Percentiles rank a stretch among this genome's conserved stretches.
Conservation (phyloP, 108 stramenopile species). For the Pseudonitzschia multiseries region DNA sequence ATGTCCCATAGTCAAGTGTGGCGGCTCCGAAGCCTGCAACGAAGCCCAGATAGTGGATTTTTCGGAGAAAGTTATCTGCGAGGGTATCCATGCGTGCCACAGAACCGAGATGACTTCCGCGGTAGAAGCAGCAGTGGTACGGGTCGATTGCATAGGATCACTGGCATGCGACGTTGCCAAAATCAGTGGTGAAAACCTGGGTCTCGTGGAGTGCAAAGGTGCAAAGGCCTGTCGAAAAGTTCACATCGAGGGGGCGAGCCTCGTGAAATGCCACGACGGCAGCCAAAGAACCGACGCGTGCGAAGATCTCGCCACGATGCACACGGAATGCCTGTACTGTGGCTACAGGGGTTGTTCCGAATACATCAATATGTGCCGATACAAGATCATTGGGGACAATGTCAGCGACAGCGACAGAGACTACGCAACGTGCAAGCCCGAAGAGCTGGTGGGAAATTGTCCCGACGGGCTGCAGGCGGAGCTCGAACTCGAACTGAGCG, state of each 20-base stretch:
- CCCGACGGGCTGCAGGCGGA: neutral
- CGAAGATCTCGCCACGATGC: neutral
- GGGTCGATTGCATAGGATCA: slow-evolving; percentile 1
- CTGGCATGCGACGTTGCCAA: slow-evolving; percentile 1
- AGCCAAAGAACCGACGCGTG: neutral
- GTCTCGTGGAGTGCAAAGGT: neutral
- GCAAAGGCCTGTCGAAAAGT: slow-evolving; percentile 1
- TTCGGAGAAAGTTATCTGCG: neutral
- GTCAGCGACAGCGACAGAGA: neutral
- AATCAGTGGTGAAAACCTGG: neutral
- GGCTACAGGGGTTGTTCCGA: neutral
- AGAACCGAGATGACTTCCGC: slow-evolving; percentile 4
- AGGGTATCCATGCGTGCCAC: slow-evolving; percentile 7
- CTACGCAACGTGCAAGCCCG: neutral
- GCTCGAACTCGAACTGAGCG: neutral
- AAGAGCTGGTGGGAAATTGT: neutral
- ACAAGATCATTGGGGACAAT: neutral
- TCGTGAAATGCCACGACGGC: slow-evolving; percentile 6
- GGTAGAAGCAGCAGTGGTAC: neutral
- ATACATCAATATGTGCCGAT: slow-evolving; percentile 5
- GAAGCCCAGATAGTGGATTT: neutral
- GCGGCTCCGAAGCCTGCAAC: neutral
- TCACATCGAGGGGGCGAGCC: neutral
- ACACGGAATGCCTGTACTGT: slow-evolving; percentile 2
- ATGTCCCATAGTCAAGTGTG: slow-evolving; percentile 1